Conservation (phyloP, 495 filamentous ascomycete genomes). For the Xylaria sp. region DNA sequence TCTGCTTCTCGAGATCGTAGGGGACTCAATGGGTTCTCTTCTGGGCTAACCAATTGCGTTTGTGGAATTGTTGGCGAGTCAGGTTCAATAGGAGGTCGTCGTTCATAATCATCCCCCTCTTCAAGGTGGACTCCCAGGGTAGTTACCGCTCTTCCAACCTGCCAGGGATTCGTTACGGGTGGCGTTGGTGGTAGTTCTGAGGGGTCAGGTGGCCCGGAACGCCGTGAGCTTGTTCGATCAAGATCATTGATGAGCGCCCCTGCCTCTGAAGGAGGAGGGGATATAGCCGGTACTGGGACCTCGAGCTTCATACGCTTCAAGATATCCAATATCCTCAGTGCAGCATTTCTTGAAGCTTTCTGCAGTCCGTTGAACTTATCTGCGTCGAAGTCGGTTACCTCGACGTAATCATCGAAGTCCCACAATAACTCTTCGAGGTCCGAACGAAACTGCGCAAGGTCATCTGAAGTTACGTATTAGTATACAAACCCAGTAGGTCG, state of each 20-base stretch:
- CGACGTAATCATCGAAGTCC: slow-evolving; percentile 53
- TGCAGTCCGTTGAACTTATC: slow-evolving; percentile 47
- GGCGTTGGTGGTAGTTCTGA: slow-evolving; percentile 38
- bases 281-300: slow-evolving; percentile 34
- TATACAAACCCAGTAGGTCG: neutral
- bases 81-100: slow-evolving; percentile 30
- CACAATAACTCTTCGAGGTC: slow-evolving; percentile 49
- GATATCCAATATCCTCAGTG: slow-evolving; percentile 47
- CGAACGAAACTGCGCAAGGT: slow-evolving; percentile 48
- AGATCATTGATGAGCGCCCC: slow-evolving; percentile 31
- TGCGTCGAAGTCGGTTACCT: slow-evolving; percentile 48
- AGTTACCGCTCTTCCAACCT: slow-evolving; percentile 36
- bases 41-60: slow-evolving; percentile 37
- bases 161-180: slow-evolving; percentile 32
- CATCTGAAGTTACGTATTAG: slow-evolving; percentile 39
- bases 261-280: slow-evolving; percentile 32
- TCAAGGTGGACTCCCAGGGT: slow-evolving; percentile 35
- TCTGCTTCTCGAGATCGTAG: slow-evolving; percentile 28
- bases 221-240: slow-evolving; percentile 36
- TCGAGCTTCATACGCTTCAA: slow-evolving; percentile 51
- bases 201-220: slow-evolving; percentile 38
- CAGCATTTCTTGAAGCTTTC: slow-evolving; percentile 45
- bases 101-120: slow-evolving; percentile 38
- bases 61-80: slow-evolving; percentile 43
- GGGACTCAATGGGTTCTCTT: slow-evolving; percentile 21